Base-by-base conservation (phyloP, 2,329 filamentous ascomycete genomes). In the Aureobasidium sp. region DNA sequence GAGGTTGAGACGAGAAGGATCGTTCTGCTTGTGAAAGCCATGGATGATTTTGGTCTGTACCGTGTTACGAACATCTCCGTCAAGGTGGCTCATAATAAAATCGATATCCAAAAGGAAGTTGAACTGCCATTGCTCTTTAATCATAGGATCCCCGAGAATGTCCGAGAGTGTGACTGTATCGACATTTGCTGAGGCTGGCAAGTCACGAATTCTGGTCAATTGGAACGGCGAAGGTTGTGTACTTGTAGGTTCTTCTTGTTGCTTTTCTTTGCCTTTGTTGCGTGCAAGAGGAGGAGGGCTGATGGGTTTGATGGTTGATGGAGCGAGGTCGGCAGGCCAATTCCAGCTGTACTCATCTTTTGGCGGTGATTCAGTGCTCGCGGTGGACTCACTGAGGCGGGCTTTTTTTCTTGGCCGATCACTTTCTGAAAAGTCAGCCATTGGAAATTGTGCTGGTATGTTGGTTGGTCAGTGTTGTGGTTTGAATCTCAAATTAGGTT, bases 101-200 rank as follows among this genome's bases (percentile, higher is more conserved):
- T 85, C 80, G 29, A 87, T 72, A 65, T 88, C 82, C 64, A 88
- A 82, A 1, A 88, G 69, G 60, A 77, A 89, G 68, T 89, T 89
- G 72, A 89, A 89, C 60, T 86, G 80, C 86, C 86, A 89, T 65
- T 82, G 84, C 68, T 88, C 84, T 42, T 82, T 81, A 60, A 94
- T 89, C 64, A 91, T 77, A 0, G 89, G 88, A 70, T 91, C 85
- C 0, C 88, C 84, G 1, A 95, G 78, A 6, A 95, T 79, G 62
- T 90, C 87, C 5, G 76, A 75, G 10, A 94, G 76, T 1, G 78
- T 80, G 37, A 93, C 73, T 0, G 89, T 79, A 70, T 88, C 88
- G 29, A 78, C 74, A 74, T 95, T 94, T 64, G 81, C 76, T 0
- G 71, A 69, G 2, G 77, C 72, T 1, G 84, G 78, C 0, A 92